Evolutionary conservation across 2,329 filamentous ascomycete genomes (phyloP), one percentile per base, ranked within the genome.

Genomic region (Clonostachys sp.): DNA sequence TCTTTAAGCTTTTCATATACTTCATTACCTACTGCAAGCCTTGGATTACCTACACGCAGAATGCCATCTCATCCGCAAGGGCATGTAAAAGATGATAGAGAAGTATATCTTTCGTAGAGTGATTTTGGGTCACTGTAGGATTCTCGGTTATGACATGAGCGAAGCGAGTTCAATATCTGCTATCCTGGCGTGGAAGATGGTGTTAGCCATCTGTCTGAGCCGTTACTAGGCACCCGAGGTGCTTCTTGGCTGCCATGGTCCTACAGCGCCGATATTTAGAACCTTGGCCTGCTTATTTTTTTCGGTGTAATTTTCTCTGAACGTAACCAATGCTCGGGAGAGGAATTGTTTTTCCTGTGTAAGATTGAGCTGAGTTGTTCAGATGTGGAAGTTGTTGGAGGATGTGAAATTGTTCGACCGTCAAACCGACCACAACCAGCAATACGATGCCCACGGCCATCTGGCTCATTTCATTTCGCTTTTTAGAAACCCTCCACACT

Each of bases 361-460:
- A 16, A 13, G 16, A 18, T 38, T 14, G 7, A n/a, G 14, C 12
- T 39, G 3, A 14, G 3, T 39, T 39, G n/a, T n/a, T 41, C 45
- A 57, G 55, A 57, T 57, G 52, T 57, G 57, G 53, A 52, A 59
- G 41, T 40, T 57, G 12, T 16, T 56, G 16, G 52, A 59, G 44
- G 44, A 51, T 38, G 41, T 49, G 10, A 55, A 41, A 24, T 20
- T 57, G 5, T 57, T 59, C 42, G 47, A 44, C 5, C 39, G 42
- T 2, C 52, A 49, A 14, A 50, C 48, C 12, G 53, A 48, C 34
- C 42, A 54, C 4, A 51, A 54, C 20, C 52, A 53, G 6, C 48
- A 54, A 39, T 57, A 57, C 20, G 53, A 57, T 38, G 54, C 50
- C 13, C 54, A 57, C 12, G 49, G 52, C n/a, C 54, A 57, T 38